Conservation (phyloP, 2,329 filamentous ascomycete species). For the Nothopassalora personata region DNA sequence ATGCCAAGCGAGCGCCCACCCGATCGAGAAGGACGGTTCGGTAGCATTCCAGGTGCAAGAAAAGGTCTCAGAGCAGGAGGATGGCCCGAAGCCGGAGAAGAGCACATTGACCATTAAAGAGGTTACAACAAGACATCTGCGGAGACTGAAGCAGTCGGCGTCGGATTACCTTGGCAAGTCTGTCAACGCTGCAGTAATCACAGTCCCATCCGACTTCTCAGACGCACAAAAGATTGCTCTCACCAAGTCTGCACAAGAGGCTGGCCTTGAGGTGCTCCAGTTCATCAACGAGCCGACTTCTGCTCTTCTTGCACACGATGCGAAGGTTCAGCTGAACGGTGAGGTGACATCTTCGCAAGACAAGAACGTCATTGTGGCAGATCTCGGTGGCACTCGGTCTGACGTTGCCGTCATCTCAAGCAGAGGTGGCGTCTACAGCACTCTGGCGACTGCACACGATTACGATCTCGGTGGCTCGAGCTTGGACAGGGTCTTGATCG, state of each 20-base stretch:
- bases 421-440: constrained; percentile 91
- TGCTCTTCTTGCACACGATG: constrained; percentile 85
- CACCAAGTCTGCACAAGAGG: constrained; percentile 68
- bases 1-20: constrained; percentile 89
- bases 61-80: constrained; percentile 39
- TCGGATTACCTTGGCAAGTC: constrained; percentile 88
- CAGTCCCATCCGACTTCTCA: constrained; percentile 87
- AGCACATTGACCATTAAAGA: constrained; percentile 74
- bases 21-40: constrained; percentile 61
- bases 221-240: constrained; percentile 82
- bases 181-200: constrained; percentile 91
- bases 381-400: constrained; percentile 86
- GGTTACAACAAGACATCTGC: constrained; percentile 76
- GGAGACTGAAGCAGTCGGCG: constrained; percentile 73
- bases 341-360: constrained; percentile 66
- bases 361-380: constrained; percentile 86
- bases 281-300: constrained; percentile 88
- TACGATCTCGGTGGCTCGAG: constrained; percentile 85
- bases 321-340: constrained; percentile 45
- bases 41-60: constrained; percentile 83
- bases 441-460: constrained; percentile 89
- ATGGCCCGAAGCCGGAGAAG: constrained; percentile 42
- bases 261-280: constrained; percentile 84
- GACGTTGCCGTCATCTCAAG: constrained; percentile 88
- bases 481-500: constrained; percentile 84